Evolutionary conservation across 352 stramenopile species (phyloP).

Genomic region (Globisporangium canariense): DNA sequence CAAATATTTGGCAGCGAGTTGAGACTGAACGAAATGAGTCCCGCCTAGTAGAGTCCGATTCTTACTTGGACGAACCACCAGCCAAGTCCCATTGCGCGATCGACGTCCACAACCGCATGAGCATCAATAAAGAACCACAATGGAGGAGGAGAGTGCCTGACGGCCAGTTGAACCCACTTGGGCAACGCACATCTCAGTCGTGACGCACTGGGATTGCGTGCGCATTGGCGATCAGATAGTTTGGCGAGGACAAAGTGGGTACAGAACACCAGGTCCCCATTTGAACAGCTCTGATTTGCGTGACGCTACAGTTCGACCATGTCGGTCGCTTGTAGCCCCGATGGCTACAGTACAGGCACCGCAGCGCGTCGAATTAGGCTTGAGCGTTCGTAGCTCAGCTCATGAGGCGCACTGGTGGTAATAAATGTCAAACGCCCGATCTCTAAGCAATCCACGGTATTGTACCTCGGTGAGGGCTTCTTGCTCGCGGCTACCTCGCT

Average conservation of each 20-base stretch:
- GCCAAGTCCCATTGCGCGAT: not conserved
- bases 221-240: constrained; percentile 9
- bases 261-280: not conserved
- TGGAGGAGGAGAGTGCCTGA: not conserved
- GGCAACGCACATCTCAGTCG: not conserved
- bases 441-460: not conserved
- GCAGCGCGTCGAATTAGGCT: not conserved
- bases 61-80: not conserved
- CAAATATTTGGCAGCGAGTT: not conserved
- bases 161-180: constrained; percentile 5
- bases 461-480: not conserved
- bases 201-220: constrained; percentile 5
- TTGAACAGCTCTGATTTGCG: not conserved
- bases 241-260: not conserved
- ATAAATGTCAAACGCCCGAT: not conserved
- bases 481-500: not conserved
- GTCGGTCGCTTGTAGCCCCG: not conserved
- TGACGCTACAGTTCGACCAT: not conserved
- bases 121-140: not conserved
- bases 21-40: not conserved
- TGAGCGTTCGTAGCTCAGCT: not conserved
- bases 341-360: not conserved
- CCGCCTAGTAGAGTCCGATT: not conserved
- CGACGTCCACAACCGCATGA: not conserved
- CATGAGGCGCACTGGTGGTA: too few species aligned